Base-by-base conservation (phyloP, 306 rosid species). In the Cucumis cinereus region DNA sequence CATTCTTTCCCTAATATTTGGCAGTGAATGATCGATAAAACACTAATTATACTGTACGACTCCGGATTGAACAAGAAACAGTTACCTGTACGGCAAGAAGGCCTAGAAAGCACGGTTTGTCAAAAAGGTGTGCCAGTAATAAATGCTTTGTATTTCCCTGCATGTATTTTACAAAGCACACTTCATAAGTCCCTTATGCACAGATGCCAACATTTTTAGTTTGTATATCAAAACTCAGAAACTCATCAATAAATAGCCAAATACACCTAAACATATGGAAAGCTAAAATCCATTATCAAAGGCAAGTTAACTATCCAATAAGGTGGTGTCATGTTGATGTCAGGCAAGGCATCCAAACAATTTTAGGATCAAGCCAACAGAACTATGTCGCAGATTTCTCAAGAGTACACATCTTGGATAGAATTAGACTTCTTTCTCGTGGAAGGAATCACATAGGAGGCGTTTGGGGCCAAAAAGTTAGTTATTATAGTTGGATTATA, bases 71-170 rank as follows among this genome's bases (percentile, higher is more conserved):
- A 49, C 20, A 49, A 15, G 19, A 13, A 45, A 71, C 9, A 79
- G 43, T 55, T 86, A 93, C 98, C 93, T 93, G 84, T 23, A 93
- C 83, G 36, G 98, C 96, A 79, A 93, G 94, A 77, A 88, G 3
- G 62, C 98, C 98, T 47, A 90, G 81, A 82, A 93, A 93, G 84
- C 97, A 93, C 5, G 98, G 98, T 73, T 93, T 93, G 84, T 90
- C 97, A 43, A 90, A 93, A 53, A 93, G 91, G 83, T 93, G 96
- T 54, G 98, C 98, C 82, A 93, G 81, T 77, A 87, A 7, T 54
- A 89, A 79, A 82, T 93, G 93, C 90, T 86, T 90, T 22, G 85
- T 22, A 78, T 89, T 86, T 66, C 81, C 78, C 97, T 93, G 84
- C 84, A 81, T 49, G 75, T 1, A 19, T 60, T 20, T 20, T 78